Base-by-base conservation (phyloP, 2,329 filamentous ascomycete genomes). In the Botrytis sinoallii region DNA sequence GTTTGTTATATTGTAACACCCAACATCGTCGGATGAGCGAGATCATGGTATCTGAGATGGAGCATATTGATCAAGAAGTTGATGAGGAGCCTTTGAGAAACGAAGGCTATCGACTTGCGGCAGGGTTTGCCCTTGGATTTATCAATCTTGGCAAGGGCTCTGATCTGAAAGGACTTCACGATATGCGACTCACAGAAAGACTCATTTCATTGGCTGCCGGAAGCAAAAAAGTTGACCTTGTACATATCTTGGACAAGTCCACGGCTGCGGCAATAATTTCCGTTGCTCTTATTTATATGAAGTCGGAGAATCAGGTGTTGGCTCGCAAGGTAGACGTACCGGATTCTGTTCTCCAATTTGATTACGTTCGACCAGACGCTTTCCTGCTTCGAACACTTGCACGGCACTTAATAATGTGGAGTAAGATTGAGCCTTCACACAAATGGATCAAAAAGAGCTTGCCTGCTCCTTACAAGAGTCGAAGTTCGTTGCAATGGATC, bases 1-100 rank as follows among this genome's bases (percentile, higher is more conserved):
- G 96, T 0, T 84, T 99, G 59, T 86, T 99, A 1, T 99, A 98
- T 82, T 97, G 92, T 83, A 92, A 95, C 81, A 98, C 95, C 42
- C 95, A 98, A 79, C 97, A 99, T 83, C 92, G 97, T 44, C 91
- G 97, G 55, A 99, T 99, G 96, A 98, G 94, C 80, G 96, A 99
- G 82, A 94, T 98, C 29, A 98, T 99, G 94, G 89, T 99, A 69
- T 98, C 95, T 0, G 96, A 99, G 81, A 96, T 99, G 75, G 94
- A 98, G 81, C 92, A 95, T 76, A 88, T 94, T 70, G 94, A 96
- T 63, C 84, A 86, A 40, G 88, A 93, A 55, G 92, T 95, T 71
- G 95, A 98, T 74, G 92, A 95, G 73, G 93, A 97, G 79, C 90
- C 91, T 35, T 84, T 98, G 67, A 90, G 95, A 38, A 95, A 97